Evolutionary conservation across 495 filamentous ascomycete species (phyloP), one percentile per base, ranked within the genome.

Genomic region (Lichina pygmaea): DNA sequence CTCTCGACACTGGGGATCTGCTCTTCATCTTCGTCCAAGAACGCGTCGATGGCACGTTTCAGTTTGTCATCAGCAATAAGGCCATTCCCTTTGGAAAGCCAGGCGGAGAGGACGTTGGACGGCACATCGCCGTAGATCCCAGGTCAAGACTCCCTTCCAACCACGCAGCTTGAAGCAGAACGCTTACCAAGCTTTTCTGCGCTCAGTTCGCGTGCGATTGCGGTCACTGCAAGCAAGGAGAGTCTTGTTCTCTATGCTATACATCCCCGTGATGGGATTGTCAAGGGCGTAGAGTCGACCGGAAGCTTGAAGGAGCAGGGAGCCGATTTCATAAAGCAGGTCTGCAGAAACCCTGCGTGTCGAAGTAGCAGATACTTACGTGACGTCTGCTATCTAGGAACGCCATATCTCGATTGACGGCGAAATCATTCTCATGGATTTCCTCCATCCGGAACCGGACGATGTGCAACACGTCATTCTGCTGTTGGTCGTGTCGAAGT

Each of bases 41-140:
- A 3, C 46, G 50, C 0, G 54, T 58, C 13, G 54, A 59, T 43
- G 61, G 68, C 7, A 49, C 52, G 34, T 63, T 65, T 24, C 62
- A 70, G 42, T 83, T 93, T 50, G 57, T 72, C 6, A 63, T 75
- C 34, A 66, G 66, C 43, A 64, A 65, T 36, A 62, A 66, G 36
- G 70, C 71, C 10, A 61, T 77, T 10, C 74, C 72, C 38, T 57
- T 60, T 24, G 68, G 70, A 53, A 59, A 64, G 44, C 64, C 63
- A 44, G 54, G 66, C 32, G 67, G 69, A 16, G 66, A 71, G 39
- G 64, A 67, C 46, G 72, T 78, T 45, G 86, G 86, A 6, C 75
- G 74, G 47, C 77, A 85, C 55, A 59, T 93, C 44, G 78, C 84
- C 36, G 74, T 93, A 36, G 84, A 94, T 57, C 84, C 86, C 16